These are phyloP conservation scores for Talaromyces ruber DNA, from an alignment of 495 filamentous ascomycete species.

Conservation along the genomic window DNA sequence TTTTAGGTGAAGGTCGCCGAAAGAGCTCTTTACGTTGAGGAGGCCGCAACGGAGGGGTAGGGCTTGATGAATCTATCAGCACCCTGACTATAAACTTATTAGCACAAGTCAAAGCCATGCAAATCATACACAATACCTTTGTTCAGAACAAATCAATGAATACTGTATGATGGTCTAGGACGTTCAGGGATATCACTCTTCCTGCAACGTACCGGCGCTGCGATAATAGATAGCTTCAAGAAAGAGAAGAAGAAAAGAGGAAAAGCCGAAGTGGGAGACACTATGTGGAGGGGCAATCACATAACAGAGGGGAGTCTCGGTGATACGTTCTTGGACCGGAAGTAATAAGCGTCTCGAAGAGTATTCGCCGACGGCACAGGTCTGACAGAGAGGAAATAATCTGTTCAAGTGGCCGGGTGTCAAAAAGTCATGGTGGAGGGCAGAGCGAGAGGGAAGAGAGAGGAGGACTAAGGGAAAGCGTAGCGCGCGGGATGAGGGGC, in stretches of 20 bases:
- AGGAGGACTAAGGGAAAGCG: too few relatives aligned
- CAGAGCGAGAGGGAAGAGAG: not conserved
- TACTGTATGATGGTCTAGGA: not conserved
- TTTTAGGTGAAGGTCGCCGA: not conserved
- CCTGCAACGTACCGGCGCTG: slow-evolving; percentile 3
- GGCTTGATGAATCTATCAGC: not conserved
- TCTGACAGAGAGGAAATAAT: not conserved
- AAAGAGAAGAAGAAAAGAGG: not conserved
- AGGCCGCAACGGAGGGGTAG: not conserved
- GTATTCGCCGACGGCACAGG: not conserved
- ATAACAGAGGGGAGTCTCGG: not conserved
- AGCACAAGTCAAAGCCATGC: not conserved
- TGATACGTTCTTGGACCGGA: not conserved
- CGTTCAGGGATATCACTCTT: not conserved
- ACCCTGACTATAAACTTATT: not conserved
- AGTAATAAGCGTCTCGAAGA: not conserved
- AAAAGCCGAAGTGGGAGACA: not conserved
- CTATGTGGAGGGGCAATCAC: not conserved
- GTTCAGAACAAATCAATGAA: not conserved
- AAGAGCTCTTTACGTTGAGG: not conserved
- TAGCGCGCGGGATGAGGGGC: not conserved
- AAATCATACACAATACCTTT: not conserved
- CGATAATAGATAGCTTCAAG: not conserved
- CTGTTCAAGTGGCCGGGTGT: not conserved
- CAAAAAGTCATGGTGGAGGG: not conserved